phyloP scores from a whole-genome alignment of 2,329 filamentous ascomycete genomes.

The Aspergillus floridensis region DNA sequence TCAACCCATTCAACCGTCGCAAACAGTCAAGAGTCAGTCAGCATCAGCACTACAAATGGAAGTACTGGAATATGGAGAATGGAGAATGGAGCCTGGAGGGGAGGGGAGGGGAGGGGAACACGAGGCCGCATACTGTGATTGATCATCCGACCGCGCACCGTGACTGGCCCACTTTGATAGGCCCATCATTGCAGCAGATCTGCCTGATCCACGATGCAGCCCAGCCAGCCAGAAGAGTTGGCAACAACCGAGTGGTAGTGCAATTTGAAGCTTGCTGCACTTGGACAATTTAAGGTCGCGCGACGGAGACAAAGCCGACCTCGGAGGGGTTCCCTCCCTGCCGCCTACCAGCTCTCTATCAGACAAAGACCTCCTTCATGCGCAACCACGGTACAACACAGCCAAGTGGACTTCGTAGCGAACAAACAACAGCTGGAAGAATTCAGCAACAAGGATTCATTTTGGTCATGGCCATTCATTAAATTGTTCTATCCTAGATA shows the following conservation, averaged over 20 bases:
- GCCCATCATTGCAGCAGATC: not conserved
- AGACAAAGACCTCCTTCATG: not conserved
- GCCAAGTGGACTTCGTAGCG: too few species aligned
- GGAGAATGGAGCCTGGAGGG: not conserved
- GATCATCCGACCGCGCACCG: constrained; percentile 1
- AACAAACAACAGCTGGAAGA: too few species aligned
- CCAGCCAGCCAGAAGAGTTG: too few species aligned
- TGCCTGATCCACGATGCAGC: not conserved
- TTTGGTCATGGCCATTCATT: constrained; percentile 9
- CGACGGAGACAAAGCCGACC: not conserved
- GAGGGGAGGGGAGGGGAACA: not conserved
- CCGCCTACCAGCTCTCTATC: not conserved
- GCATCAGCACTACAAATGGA: not conserved
- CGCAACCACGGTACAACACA: not conserved
- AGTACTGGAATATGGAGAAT: not conserved
- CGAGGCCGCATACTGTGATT: not conserved
- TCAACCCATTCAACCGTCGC: too few species aligned
- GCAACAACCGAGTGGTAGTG: too few species aligned
- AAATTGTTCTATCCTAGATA: constrained; percentile 3
- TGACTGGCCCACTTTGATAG: constrained; percentile 4
- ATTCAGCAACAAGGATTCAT: not conserved
- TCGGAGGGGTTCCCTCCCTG: not conserved
- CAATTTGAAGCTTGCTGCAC: too few species aligned
- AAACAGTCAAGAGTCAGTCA: too few species aligned
- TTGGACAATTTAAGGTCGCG: not conserved